Conservation (phyloP, 768 basidiomycete genomes). For the Pholiota conissans region DNA sequence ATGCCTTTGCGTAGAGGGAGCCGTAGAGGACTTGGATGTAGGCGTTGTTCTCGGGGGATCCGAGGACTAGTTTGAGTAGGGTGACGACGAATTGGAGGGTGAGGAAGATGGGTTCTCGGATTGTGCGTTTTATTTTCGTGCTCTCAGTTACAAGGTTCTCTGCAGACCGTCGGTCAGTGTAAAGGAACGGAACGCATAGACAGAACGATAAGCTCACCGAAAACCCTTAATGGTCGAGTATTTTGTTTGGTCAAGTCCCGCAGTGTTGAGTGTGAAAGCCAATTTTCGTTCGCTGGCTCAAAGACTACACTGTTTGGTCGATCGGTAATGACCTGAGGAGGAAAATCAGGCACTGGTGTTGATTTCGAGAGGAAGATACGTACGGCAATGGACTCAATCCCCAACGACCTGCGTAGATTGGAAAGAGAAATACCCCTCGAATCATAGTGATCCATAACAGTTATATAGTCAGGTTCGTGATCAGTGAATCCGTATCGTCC, state of each 20-base stretch:
- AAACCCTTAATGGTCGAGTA: conserved; percentile 18
- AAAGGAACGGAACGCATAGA: not conserved
- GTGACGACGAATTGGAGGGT: conserved; percentile 7
- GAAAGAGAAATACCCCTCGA: not conserved
- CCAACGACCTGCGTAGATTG: not conserved
- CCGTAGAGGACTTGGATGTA: conserved; percentile 14
- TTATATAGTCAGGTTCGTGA: not conserved
- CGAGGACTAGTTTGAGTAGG: conserved; percentile 10
- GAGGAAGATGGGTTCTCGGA: conserved; percentile 11
- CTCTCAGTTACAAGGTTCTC: conserved; percentile 15
- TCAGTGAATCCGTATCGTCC: not conserved
- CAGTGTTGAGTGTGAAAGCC: conserved; percentile 18
- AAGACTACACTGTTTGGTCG: conserved; percentile 12
- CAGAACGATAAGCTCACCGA: conserved; percentile 15
- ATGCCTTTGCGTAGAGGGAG: not conserved
- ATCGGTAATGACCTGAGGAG: conserved; percentile 18
- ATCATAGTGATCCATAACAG: not conserved
- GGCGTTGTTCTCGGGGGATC: conserved; percentile 9
- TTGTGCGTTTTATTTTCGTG: conserved; percentile 11
- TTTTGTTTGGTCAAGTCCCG: conserved; percentile 21
- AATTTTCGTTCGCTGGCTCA: conserved; percentile 13
- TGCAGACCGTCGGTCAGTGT: not conserved
- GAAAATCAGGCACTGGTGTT: too few species aligned
- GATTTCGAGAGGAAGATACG: not conserved
- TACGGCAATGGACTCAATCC: not conserved